Evolutionary conservation across 78 protist species (phyloP), one percentile per base, ranked within the genome.

Genomic region (Dictyostelium purpureum): DNA sequence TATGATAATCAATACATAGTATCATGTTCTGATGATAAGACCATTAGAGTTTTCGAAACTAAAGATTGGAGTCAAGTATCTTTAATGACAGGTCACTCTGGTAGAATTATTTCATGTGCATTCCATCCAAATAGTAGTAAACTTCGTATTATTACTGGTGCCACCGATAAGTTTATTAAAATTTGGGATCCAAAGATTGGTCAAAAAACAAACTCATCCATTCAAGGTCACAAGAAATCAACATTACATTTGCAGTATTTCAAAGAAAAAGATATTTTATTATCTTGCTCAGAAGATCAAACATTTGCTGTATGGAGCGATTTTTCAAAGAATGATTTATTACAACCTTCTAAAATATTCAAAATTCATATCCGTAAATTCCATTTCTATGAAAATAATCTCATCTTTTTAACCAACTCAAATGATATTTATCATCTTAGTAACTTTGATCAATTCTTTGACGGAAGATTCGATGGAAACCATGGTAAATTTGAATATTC

Each of bases 1-100:
- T 33, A 40, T 38, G 90, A 83, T 70, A 6, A 37, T 28, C 69
- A 83, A 75, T 71, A 40, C 31, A 14, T 83, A 6, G 90, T 83
- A 31, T 83, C 90, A 31, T 83, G 90, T 56, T 83, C 90, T 31
- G 90, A 83, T 83, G 90, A 83, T 83, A 83, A 83, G 49, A 83
- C 90, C 11, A 38, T 83, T 35, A 19, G 90, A 19, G 56, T 83
- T 0, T 83, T 37, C 42, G 90, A 83, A 12, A 52, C 73, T 5
- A 35, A 51, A 51, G 90, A 83, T n/a, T 83, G 90, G 90, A 70
- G 49, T 42, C 90, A 83, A 19, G 81, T 71, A 6, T 71, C 90
- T 9, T 21, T 83, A 11, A 83, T 83, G 90, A 83, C 90, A 16
- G 90, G 90, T 83, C 90, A 83, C 38, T 83, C 90, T 42, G 90